Percentiles rank a stretch among this genome's conserved stretches.
Evolutionary conservation across 305 asterid genomes (phyloP).

Genomic region (Fraxinus velutina): DNA sequence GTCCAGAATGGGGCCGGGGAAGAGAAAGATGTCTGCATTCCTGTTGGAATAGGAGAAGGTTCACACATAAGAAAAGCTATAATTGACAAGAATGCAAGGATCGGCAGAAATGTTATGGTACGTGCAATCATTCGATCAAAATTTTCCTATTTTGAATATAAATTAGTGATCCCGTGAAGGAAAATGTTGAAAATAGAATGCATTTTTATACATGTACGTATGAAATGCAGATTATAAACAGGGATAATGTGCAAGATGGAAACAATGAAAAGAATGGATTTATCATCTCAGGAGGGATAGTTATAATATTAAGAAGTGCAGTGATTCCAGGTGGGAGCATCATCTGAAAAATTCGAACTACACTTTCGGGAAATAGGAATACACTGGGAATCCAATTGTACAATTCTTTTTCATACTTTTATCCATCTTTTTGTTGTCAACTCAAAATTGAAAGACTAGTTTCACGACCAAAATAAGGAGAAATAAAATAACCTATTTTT

Average conservation of each 20-base stretch:
- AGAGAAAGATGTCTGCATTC: constrained; percentile 38
- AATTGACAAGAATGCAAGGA: constrained; percentile 70
- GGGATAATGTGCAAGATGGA: constrained; percentile 62
- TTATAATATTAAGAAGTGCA: constrained; percentile 57
- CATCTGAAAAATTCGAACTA: constrained; percentile 26
- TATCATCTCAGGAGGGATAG: constrained; percentile 55
- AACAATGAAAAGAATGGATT: constrained; percentile 59
- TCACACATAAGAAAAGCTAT: constrained; percentile 61
- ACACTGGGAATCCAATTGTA: neutral
- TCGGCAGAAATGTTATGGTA: constrained; percentile 73
- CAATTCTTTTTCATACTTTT: neutral
- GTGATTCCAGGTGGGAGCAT: constrained; percentile 63
- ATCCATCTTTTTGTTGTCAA: neutral
- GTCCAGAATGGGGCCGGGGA: constrained; percentile 29
- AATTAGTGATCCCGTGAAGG: neutral
- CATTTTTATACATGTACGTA: neutral
- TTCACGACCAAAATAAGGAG: neutral
- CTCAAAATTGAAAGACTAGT: neutral
- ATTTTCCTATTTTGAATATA: neutral
- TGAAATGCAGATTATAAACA: constrained; percentile 61
- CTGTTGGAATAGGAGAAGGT: constrained; percentile 71
- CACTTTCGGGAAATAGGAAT: neutral
- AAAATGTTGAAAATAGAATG: neutral
- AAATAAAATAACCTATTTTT: neutral
- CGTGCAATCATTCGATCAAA: neutral